These are phyloP conservation scores for Fusarium coffeatum DNA, from an alignment of 2,329 filamentous ascomycete species.

Conservation along the genomic window DNA sequence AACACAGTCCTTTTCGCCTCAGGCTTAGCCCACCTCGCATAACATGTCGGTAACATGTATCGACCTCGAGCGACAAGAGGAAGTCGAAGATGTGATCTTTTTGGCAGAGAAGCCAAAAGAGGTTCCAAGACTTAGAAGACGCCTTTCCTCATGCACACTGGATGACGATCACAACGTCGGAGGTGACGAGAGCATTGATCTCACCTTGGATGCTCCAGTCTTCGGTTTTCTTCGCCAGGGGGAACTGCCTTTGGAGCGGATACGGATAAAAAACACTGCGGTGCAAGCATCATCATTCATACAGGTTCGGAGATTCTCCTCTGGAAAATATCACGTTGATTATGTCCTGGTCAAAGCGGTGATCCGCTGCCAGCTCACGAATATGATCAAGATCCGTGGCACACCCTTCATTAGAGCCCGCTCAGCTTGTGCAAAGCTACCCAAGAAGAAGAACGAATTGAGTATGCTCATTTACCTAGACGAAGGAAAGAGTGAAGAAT, in stretches of 20 bases:
- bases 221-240: slow-evolving; percentile 30
- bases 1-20: slow-evolving; percentile 6
- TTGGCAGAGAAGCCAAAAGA: slow-evolving; percentile 23
- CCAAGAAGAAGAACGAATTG: slow-evolving; percentile 57
- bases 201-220: slow-evolving; percentile 45
- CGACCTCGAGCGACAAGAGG: slow-evolving; percentile 8
- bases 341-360: slow-evolving; percentile 59
- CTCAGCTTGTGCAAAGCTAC: slow-evolving; percentile 53
- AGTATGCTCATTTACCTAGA: slow-evolving; percentile 54
- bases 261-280: slow-evolving; percentile 11
- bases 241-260: slow-evolving; percentile 40
- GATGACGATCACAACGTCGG: slow-evolving; percentile 1
- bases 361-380: slow-evolving; percentile 43
- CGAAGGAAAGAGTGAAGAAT: slow-evolving; percentile 42
- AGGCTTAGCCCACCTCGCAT: not conserved
- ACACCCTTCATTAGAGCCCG: slow-evolving; percentile 53
- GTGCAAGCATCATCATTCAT: slow-evolving; percentile 47
- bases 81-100: slow-evolving; percentile 29
- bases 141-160: slow-evolving; percentile 44
- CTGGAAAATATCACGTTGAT: slow-evolving; percentile 45
- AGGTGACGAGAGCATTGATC: slow-evolving; percentile 50
- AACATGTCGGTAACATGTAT: slow-evolving; percentile 21
- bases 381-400: slow-evolving; percentile 52
- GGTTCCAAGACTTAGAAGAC: not conserved
- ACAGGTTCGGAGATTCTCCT: slow-evolving; percentile 40